These are phyloP conservation scores for Vitis hybrid DNA, from an alignment of 177 flowering plant genomes.

Conservation along the genomic window DNA sequence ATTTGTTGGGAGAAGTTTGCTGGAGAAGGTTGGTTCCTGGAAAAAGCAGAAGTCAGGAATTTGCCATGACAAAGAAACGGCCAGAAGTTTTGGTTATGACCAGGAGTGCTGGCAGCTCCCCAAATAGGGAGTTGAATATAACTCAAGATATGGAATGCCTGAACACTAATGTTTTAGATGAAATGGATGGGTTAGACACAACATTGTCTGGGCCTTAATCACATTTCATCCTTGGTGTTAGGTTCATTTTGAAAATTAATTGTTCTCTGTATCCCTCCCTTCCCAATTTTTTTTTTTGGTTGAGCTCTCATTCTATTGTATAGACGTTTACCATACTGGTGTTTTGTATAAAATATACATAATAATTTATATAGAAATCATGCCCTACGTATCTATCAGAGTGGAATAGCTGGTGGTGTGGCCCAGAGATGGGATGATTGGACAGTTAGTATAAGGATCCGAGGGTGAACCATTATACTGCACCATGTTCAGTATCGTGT, in stretches of 20 bases:
- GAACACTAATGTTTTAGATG: slow-evolving; percentile 29
- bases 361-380: no score
- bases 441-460: no score
- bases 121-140: slow-evolving; percentile 23
- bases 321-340: no score
- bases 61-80: slow-evolving; percentile 20
- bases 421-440: no score
- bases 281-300: neutral
- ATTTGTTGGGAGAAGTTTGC: slow-evolving; percentile 43
- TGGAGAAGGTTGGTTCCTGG: slow-evolving; percentile 43
- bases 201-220: neutral
- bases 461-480: no score
- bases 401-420: no score
- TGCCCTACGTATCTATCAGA: no score
- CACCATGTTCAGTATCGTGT: no score
- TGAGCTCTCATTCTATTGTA: no score
- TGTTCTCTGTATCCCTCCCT: no score
- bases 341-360: no score
- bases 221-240: neutral
- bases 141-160: slow-evolving; percentile 11
- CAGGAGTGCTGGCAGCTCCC: slow-evolving; percentile 56
- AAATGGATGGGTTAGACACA: slow-evolving; percentile 45
- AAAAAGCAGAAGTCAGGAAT: slow-evolving; percentile 75
- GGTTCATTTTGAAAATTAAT: no score
- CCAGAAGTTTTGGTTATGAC: slow-evolving; percentile 29